Percentiles rank a stretch among this genome's conserved stretches.
Evolutionary conservation across 495 filamentous ascomycete species (phyloP).

Genomic region (Viridothelium virens): DNA sequence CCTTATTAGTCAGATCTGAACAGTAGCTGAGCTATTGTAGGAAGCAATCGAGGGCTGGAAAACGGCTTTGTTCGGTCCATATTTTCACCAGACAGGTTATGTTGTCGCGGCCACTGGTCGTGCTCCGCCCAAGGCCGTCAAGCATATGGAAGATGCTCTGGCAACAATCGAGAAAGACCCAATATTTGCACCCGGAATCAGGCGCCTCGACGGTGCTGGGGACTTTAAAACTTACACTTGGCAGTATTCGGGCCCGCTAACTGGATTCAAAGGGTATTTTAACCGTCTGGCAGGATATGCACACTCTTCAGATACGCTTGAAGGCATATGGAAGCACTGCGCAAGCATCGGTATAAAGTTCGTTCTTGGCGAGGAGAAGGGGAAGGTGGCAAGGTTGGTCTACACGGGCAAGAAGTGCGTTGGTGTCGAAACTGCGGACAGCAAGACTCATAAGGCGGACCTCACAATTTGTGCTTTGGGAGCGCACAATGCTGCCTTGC

Average conservation of each 20-base stretch:
- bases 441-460: slow-evolving; percentile 34
- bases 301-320: slow-evolving; percentile 42
- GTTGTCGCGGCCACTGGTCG: slow-evolving; percentile 43
- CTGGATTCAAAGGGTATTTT: slow-evolving; percentile 49
- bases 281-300: slow-evolving; percentile 49
- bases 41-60: slow-evolving; percentile 47
- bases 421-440: slow-evolving; percentile 36
- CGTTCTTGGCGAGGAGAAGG: slow-evolving; percentile 26
- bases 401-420: slow-evolving; percentile 17
- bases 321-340: slow-evolving; percentile 24
- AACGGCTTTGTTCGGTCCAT: slow-evolving; percentile 45
- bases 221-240: slow-evolving; percentile 40
- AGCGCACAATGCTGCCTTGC: slow-evolving; percentile 35
- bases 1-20: slow-evolving; percentile 17
- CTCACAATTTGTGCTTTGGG: slow-evolving; percentile 42
- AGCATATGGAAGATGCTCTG: slow-evolving; percentile 41
- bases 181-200: slow-evolving; percentile 34
- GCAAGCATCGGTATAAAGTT: slow-evolving; percentile 33
- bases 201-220: slow-evolving; percentile 29
- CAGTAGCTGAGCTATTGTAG: slow-evolving; percentile 29
- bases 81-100: slow-evolving; percentile 53
- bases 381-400: slow-evolving; percentile 5
- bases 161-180: slow-evolving; percentile 37
- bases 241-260: slow-evolving; percentile 41
- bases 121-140: slow-evolving; percentile 43